Evolutionary conservation across 2,329 filamentous ascomycete species (phyloP), one percentile per base, ranked within the genome.

Genomic region (Xylariomycetidae sp.): DNA sequence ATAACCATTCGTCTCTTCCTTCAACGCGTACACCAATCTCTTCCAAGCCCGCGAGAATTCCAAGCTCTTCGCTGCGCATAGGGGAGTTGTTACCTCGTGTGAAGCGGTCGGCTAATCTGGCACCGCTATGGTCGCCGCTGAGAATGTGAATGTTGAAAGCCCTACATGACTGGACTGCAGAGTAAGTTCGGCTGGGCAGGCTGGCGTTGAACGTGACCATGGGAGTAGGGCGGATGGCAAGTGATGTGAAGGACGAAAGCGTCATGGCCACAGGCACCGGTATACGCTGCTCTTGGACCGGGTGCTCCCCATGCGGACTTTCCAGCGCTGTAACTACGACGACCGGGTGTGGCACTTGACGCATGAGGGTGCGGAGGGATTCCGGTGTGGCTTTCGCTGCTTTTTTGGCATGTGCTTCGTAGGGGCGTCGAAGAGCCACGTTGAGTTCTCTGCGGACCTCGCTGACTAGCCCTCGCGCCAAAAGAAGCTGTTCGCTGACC

Each of bases 181-280:
- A 64, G 16, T 74, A 60, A 10, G 74, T 78, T 10, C 70, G 66
- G 50, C 72, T 77, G 14, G 74, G 74, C 17, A 68, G 63, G 16
- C 66, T 65, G 30, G 79, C 63, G 56, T 79, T 79, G 61, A 80
- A 78, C 1, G 67, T 69, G 6, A 80, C 56, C 9, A 72, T 58
- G 1, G 74, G 73, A 16, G 56, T 62, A 0, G 74, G 73, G n/a
- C 50, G 44, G 13, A 78, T 61, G 12, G 70, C 66, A 16, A 80
- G 56, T 0, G 72, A 76, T 3, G 74, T 74, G 41, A 80, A 69
- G 3, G 73, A 77, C 6, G 75, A 78, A 62, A 77, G 73, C 19
- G 75, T 78, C 66, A 79, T 74, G 30, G 67, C 74, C 19, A 67
- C 63, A 5, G 52, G 66, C 50, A 25, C 48, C 34, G 39, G 54